Conservation (phyloP, 176 grass and related monocot genomes). For the Cymbopogon citratus region DNA sequence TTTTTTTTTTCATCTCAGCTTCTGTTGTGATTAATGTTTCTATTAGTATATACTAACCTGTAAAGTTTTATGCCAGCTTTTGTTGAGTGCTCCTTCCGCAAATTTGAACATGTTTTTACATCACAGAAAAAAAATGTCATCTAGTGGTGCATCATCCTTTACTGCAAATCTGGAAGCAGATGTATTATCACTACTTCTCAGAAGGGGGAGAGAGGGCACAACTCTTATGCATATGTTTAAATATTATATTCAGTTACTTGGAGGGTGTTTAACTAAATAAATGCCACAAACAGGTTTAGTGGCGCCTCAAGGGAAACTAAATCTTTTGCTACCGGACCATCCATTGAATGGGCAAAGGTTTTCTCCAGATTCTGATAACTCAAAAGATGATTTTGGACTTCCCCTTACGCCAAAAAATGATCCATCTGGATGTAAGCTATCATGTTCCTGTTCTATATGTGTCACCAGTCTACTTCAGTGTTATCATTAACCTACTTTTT, state of each 20-base stretch:
- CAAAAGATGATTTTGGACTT: conserved; percentile 64
- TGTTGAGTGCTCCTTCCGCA: conserved; percentile 6
- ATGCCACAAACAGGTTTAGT: conserved; percentile 39
- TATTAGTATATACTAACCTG: not conserved
- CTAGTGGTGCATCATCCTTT: not conserved
- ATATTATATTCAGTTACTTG: not conserved
- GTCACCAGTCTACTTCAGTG: not conserved
- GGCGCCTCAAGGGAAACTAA: conserved; percentile 55
- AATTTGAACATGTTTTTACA: not conserved
- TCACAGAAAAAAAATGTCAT: not conserved
- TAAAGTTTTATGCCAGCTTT: not conserved
- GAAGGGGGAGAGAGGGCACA: not conserved
- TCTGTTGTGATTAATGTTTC: not conserved
- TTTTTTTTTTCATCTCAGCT: no score
- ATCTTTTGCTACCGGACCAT: conserved; percentile 43
- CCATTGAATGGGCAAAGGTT: conserved; percentile 42
- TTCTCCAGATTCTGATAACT: conserved; percentile 46
- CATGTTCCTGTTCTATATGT: conserved; percentile 8
- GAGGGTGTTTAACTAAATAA: not conserved
- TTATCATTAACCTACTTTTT: not conserved
- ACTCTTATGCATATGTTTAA: not conserved
- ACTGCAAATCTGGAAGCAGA: not conserved
- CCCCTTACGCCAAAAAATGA: conserved; percentile 82
- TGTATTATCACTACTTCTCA: not conserved
- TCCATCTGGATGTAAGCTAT: conserved; percentile 73